These are phyloP conservation scores for Onygenales sp. DNA, from an alignment of 2,329 filamentous ascomycete genomes.

Conservation along the genomic window DNA sequence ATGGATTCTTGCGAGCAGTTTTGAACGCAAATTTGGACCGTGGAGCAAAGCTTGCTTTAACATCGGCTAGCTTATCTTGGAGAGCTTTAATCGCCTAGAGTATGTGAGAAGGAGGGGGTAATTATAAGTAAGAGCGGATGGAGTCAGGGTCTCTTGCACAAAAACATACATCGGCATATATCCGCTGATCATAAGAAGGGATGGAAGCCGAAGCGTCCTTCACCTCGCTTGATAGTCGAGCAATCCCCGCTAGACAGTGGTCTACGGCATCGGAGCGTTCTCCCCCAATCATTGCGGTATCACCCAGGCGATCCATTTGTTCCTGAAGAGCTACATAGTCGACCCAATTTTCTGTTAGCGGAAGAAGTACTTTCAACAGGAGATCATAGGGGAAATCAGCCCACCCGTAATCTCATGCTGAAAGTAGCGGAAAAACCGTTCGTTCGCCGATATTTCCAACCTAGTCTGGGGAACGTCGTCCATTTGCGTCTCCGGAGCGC, in stretches of 20 bases:
- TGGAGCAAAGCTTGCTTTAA: conserved; percentile 58
- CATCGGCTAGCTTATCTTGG: conserved; percentile 66
- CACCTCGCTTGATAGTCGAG: conserved; percentile 71
- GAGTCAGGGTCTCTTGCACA: conserved; percentile 12
- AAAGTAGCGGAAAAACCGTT: conserved; percentile 78
- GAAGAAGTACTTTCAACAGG: neutral
- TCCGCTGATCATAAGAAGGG: conserved; percentile 80
- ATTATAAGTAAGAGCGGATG: neutral
- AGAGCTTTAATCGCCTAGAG: conserved; percentile 66
- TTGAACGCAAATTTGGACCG: conserved; percentile 81
- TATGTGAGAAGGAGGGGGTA: conserved; percentile 3
- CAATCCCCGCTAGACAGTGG: conserved; percentile 68
- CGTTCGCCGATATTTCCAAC: conserved; percentile 47
- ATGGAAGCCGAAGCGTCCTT: conserved; percentile 74
- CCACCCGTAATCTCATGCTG: conserved; percentile 63
- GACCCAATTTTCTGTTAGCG: neutral
- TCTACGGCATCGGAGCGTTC: conserved; percentile 76
- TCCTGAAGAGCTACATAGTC: conserved; percentile 58
- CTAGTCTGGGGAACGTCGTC: conserved; percentile 21
- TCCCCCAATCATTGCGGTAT: conserved; percentile 54
- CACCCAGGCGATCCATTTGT: conserved; percentile 59
- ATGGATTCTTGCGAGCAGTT: conserved; percentile 42
- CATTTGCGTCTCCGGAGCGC: conserved; percentile 8
- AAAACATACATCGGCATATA: conserved; percentile 61
- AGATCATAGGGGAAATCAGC: conserved; percentile 9